phyloP scores from a whole-genome alignment of 257 asterid species.

The Cordia subcordata region DNA sequence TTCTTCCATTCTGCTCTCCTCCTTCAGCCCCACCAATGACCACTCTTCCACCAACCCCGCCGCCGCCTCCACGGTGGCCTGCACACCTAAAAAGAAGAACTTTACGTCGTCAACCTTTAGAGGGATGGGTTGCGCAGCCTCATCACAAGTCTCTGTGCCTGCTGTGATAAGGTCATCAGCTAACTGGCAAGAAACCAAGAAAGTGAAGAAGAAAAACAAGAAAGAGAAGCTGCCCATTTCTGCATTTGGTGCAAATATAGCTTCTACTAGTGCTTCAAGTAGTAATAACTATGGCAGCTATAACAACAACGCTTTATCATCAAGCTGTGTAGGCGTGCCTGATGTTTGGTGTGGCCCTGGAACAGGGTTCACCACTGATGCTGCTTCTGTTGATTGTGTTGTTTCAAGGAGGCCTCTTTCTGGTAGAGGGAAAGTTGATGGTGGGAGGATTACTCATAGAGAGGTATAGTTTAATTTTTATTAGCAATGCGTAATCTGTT shows the following conservation, averaged over 20 bases:
- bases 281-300: constrained; percentile 9
- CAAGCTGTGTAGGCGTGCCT: constrained; percentile 39
- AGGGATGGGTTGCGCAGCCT: constrained; percentile 83
- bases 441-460: constrained; percentile 33
- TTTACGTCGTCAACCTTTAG: constrained; percentile 64
- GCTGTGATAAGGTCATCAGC: constrained; percentile 80
- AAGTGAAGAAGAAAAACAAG: constrained; percentile 33
- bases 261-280: neutral
- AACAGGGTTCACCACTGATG: constrained; percentile 55
- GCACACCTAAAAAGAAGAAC: constrained; percentile 56
- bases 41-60: constrained; percentile 16
- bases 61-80: constrained; percentile 12
- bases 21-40: constrained; percentile 18
- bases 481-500: neutral
- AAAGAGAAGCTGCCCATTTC: constrained; percentile 12
- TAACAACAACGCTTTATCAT: constrained; percentile 15
- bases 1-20: constrained; percentile 51
- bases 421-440: constrained; percentile 52
- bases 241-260: neutral
- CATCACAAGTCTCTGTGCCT: constrained; percentile 89
- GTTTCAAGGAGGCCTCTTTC: constrained; percentile 58
- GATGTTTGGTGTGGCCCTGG: constrained; percentile 94
- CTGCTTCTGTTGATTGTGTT: constrained; percentile 73
- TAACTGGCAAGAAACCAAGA: constrained; percentile 68
- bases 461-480: constrained; percentile 38